Base-by-base conservation (phyloP, 2,329 filamentous ascomycete genomes). In the Aspergillus felis region DNA sequence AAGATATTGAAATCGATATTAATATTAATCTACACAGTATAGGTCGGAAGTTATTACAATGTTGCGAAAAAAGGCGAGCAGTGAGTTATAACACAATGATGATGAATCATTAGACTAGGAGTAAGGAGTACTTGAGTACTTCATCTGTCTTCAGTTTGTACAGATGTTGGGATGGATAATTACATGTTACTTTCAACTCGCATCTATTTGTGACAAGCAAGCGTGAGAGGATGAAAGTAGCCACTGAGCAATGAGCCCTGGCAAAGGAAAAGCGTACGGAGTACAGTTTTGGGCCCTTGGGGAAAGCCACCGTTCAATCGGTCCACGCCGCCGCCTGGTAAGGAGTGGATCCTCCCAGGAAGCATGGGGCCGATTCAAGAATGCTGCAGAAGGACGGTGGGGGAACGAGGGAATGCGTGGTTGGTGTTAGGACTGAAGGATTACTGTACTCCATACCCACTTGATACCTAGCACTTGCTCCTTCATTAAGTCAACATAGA, bases 241-340 rank as follows among this genome's bases (percentile, higher is more conserved):
- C 32, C 32, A 17, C 32, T 6, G 32, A 35, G 32, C 5, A 35
- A 35, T 35, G 32, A 35, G 32, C 12, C 5, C 12, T 35, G 32
- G 32, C 32, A 35, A 35, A 35, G 32, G 14, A 17, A 35, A 35
- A 14, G 2, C 1, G 14, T 22, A 22, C 22, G 22, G 22, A 22
- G 22, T 17, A 38, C 32, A 17, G 32, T 14, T 38, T 38, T 47
- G 22, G 44, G 44, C 6, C 32, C 5, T 38, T 47, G 22, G 44
- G 44, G 6, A 47, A 47, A 57, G 55, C 56, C 60, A 56, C 55
- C 55, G 54, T 64, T 66, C 53, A 53, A 53, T 53, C 61, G 61
- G 62, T 56, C 57, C 61, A 64, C 60, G 61, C 63, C 61, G 63
- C 59, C 61, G 44, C 44, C 44, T 27, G 24, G 54, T 54, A 56